Conservation (phyloP, 331 rosid species). For the Pyracantha coccinea region DNA sequence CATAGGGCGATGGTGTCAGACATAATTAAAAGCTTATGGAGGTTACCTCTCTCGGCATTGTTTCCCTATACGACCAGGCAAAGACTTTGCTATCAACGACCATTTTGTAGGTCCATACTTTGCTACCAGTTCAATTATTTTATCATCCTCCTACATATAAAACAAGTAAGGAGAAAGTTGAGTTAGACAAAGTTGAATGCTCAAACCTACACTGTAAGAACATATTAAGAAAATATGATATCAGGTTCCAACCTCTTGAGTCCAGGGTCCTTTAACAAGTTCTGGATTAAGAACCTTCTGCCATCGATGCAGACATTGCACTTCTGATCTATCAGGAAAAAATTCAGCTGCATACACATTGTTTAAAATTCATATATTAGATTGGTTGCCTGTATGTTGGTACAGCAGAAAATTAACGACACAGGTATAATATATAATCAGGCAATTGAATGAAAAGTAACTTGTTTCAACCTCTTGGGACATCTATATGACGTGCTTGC, state of each 20-base stretch:
- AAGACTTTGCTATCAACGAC: conserved; percentile 91
- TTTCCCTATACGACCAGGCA: conserved; percentile 98
- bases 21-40: not conserved
- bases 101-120: conserved; percentile 89
- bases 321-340: conserved; percentile 93
- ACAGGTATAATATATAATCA: not conserved
- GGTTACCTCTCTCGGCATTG: conserved; percentile 95
- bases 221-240: not conserved
- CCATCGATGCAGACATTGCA: conserved; percentile 98
- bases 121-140: conserved; percentile 70
- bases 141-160: conserved; percentile 78
- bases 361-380: conserved; percentile 16
- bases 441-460: not conserved
- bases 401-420: not conserved
- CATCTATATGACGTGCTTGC: not conserved
- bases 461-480: not conserved
- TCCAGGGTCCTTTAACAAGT: conserved; percentile 97
- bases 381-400: conserved; percentile 10
- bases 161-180: conserved; percentile 7
- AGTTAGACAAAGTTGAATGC: no score
- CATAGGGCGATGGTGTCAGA: not conserved
- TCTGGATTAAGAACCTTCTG: conserved; percentile 98
- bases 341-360: conserved; percentile 68
- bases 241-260: conserved; percentile 63
- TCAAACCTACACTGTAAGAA: conserved; percentile 2